Evolutionary conservation across 1,139 yeast species (phyloP).

Genomic region (Pichia sp.): DNA sequence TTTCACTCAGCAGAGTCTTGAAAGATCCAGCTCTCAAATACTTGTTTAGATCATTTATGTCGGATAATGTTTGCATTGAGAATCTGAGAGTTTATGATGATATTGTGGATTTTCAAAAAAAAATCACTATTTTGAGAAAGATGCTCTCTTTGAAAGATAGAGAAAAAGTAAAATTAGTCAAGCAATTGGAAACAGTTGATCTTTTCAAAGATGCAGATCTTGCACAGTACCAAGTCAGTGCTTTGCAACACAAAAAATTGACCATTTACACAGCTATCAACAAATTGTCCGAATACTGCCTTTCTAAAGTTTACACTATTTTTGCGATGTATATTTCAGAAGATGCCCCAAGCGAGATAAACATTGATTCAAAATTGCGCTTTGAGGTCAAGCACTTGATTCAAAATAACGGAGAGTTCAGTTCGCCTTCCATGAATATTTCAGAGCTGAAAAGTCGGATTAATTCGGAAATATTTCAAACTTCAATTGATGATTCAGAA

Average conservation of each 20-base stretch:
- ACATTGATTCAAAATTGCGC: slow-evolving; percentile 59
- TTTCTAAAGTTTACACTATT: slow-evolving; percentile 56
- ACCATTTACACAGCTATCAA: slow-evolving; percentile 36
- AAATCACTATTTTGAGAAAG: slow-evolving; percentile 35
- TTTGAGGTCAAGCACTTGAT: slow-evolving; percentile 39
- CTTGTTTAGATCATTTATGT: slow-evolving; percentile 62
- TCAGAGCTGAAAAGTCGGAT: slow-evolving; percentile 8
- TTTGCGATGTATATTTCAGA: slow-evolving; percentile 64
- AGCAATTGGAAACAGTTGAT: slow-evolving; percentile 5
- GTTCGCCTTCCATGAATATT: slow-evolving; percentile 3
- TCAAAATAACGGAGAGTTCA: slow-evolving; percentile 7
- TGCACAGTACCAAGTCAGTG: slow-evolving; percentile 5
- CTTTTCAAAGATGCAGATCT: slow-evolving; percentile 7
- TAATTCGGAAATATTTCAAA: neutral
- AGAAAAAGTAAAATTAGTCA: slow-evolving; percentile 15
- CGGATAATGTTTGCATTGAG: slow-evolving; percentile 65
- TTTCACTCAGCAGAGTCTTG: slow-evolving; percentile 44
- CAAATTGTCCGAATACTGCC: slow-evolving; percentile 46
- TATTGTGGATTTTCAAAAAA: slow-evolving; percentile 42
- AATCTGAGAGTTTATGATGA: slow-evolving; percentile 69
- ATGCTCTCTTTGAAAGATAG: slow-evolving; percentile 26
- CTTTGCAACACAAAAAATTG: slow-evolving; percentile 17
- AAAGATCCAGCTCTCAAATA: slow-evolving; percentile 76
- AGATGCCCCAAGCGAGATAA: slow-evolving; percentile 68
- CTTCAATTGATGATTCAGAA: neutral